Conservation (phyloP, 257 asterid species). For the Forsythia viridissima region DNA sequence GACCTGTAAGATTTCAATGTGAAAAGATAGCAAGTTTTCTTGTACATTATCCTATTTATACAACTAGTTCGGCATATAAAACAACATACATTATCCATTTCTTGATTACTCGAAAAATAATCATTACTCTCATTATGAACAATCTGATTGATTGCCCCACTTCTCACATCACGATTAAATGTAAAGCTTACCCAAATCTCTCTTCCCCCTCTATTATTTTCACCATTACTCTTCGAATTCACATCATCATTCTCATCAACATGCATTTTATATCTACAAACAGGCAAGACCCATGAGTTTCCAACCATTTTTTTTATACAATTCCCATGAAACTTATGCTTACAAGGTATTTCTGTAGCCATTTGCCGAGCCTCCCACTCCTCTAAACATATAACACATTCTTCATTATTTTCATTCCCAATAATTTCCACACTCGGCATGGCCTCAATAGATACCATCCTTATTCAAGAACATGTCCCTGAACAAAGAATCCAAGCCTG, state of each 20-base stretch:
- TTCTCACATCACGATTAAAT: not conserved
- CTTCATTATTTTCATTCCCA: conserved; percentile 29
- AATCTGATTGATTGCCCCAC: conserved; percentile 1
- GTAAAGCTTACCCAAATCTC: conserved; percentile 52
- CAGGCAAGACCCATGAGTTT: conserved; percentile 73
- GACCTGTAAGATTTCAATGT: no score
- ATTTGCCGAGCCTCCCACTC: conserved; percentile 47
- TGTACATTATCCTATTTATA: no score
- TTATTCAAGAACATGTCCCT: conserved; percentile 40
- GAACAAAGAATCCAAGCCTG: conserved; percentile 35
- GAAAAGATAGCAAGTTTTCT: no score
- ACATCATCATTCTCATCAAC: conserved; percentile 38
- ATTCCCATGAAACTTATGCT: conserved; percentile 60
- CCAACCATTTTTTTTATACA: conserved; percentile 71
- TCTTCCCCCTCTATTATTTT: conserved; percentile 40
- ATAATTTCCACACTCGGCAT: conserved; percentile 43
- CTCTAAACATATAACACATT: conserved; percentile 72
- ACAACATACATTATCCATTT: not conserved
- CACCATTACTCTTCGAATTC: conserved; percentile 23
- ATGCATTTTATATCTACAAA: conserved; percentile 76
- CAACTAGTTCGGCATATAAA: no score
- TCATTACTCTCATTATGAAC: conserved; percentile 5
- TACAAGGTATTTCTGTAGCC: conserved; percentile 75
- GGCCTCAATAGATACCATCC: conserved; percentile 60
- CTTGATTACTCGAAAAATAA: conserved; percentile 17